These are phyloP conservation scores for Chlorociboria aeruginascens DNA, from an alignment of 495 filamentous ascomycete genomes.

Conservation along the genomic window DNA sequence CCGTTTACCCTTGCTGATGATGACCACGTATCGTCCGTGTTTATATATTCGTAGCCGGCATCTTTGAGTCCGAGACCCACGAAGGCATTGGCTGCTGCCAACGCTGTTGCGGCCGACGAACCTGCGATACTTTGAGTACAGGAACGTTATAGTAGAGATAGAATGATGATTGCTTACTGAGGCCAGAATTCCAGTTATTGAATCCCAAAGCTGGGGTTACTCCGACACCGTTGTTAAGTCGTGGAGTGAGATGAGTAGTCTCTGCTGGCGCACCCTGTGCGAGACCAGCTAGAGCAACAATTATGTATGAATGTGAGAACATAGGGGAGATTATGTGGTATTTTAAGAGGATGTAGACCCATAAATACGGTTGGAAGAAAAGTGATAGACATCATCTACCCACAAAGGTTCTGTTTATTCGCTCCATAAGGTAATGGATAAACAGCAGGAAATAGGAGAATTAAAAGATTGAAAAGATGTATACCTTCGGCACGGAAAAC, in stretches of 20 bases:
- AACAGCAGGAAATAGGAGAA: too few species aligned
- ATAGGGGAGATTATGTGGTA: too few species aligned
- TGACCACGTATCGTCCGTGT: slow-evolving; percentile 6
- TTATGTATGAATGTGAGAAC: too few species aligned
- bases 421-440: too few species aligned
- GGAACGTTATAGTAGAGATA: not conserved
- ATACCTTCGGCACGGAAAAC: too few species aligned
- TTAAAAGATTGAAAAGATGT: too few species aligned
- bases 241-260: not conserved
- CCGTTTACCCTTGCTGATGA: not conserved
- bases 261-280: too few species aligned
- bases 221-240: slow-evolving; percentile 1
- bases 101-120: not conserved
- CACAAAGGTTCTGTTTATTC: too few species aligned
- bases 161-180: not conserved
- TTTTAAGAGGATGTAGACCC: too few species aligned
- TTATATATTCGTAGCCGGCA: slow-evolving; percentile 4
- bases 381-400: too few species aligned
- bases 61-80: slow-evolving; percentile 6
- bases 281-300: too few species aligned
- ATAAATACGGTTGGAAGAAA: too few species aligned
- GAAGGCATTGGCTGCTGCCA: slow-evolving; percentile 2
- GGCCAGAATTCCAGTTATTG: not conserved
- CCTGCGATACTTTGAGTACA: not conserved
- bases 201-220: slow-evolving; percentile 2